Evolutionary conservation across 441 rosid genomes (phyloP).

Genomic region (Arabidopsis lyrata): DNA sequence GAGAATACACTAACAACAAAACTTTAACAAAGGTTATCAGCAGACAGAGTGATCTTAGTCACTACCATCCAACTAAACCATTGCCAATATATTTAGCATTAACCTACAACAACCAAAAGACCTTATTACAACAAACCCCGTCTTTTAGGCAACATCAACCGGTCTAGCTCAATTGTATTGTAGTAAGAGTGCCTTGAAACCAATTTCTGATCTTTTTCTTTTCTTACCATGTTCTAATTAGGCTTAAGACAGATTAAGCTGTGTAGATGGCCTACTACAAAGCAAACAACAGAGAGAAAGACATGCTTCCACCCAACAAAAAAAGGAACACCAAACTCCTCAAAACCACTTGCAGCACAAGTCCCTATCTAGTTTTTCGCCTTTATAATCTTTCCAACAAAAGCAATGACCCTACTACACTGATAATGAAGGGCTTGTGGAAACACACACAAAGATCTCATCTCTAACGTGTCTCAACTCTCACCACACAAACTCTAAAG

Average conservation of each 20-base stretch:
- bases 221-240: not conserved
- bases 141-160: not conserved
- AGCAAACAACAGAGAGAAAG: constrained; percentile 25
- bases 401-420: constrained; percentile 40
- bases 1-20: not conserved
- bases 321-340: not conserved
- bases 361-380: constrained; percentile 21
- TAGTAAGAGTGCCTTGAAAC: not conserved
- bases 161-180: not conserved
- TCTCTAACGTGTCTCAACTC: constrained; percentile 28
- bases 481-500: constrained; percentile 26
- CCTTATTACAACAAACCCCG: not conserved
- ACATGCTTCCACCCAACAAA: constrained; percentile 25
- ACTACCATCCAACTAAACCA: constrained; percentile 4
- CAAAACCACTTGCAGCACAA: constrained; percentile 19
- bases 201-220: constrained; percentile 2
- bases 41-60: constrained; percentile 3
- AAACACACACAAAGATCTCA: constrained; percentile 25
- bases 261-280: constrained; percentile 27
- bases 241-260: constrained; percentile 20
- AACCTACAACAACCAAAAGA: not conserved
- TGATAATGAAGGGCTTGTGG: constrained; percentile 15
- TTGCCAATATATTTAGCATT: not conserved
- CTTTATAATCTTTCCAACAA: constrained; percentile 28
- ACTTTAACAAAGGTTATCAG: constrained; percentile 12